Conservation (phyloP, 2,329 filamentous ascomycete species). For the Fusarium redolens region DNA sequence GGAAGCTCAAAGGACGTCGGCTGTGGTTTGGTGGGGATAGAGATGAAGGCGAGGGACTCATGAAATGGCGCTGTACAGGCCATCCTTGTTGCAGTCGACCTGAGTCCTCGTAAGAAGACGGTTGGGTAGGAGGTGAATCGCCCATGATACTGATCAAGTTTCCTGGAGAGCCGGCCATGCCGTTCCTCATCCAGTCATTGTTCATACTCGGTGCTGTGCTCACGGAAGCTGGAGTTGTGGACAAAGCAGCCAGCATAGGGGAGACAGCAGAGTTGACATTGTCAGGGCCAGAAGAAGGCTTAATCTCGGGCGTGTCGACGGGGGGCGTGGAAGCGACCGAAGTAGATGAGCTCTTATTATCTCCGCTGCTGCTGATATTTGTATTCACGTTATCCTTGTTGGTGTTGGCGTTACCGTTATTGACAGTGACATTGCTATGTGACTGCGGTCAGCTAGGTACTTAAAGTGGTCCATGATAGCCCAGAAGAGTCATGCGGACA, state of each 20-base stretch:
- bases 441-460: constrained; percentile 41
- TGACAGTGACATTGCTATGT: constrained; percentile 36
- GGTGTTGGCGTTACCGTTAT: constrained; percentile 46
- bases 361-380: constrained; percentile 46
- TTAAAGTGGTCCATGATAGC: constrained; percentile 15
- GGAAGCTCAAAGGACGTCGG: constrained; percentile 65
- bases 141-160: constrained; percentile 64
- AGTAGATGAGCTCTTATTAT: constrained; percentile 50
- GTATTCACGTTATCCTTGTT: constrained; percentile 45
- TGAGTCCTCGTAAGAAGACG: constrained; percentile 63
- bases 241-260: constrained; percentile 61
- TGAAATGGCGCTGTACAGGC: constrained; percentile 59
- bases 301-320: constrained; percentile 59
- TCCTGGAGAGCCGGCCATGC: constrained; percentile 62
- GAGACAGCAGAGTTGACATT: constrained; percentile 58
- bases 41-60: constrained; percentile 59
- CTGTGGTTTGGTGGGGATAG: constrained; percentile 51
- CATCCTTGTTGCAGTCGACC: constrained; percentile 56
- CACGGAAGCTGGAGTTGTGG: constrained; percentile 61
- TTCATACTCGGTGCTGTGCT: constrained; percentile 60
- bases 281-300: constrained; percentile 54
- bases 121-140: constrained; percentile 65
- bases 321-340: constrained; percentile 59
- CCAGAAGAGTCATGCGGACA: constrained; percentile 46
- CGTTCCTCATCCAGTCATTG: constrained; percentile 59